Percentiles rank a stretch among this genome's conserved stretches.
Evolutionary conservation across 257 asterid species (phyloP).

Genomic region (Solanum piurae): DNA sequence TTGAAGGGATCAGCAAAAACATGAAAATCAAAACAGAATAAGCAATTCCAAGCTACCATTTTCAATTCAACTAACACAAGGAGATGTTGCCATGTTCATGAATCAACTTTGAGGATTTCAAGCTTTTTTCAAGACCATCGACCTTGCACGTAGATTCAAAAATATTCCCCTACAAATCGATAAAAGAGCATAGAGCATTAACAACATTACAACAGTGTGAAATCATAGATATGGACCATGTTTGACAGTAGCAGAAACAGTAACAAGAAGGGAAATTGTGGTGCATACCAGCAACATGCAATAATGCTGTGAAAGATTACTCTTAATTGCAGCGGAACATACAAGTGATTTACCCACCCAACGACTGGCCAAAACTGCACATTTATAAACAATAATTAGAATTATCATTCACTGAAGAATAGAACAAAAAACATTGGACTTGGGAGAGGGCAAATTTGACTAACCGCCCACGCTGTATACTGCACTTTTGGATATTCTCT

Average conservation of each 20-base stretch:
- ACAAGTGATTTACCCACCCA: conserved; percentile 83
- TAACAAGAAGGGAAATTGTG: not conserved
- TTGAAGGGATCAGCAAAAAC: not conserved
- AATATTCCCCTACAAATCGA: conserved; percentile 56
- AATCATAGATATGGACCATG: not conserved
- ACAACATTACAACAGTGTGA: not conserved
- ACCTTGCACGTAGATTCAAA: conserved; percentile 66
- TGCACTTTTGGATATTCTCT: conserved; percentile 82
- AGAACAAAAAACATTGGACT: not conserved
- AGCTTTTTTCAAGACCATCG: conserved; percentile 42
- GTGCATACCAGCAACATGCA: conserved; percentile 74
- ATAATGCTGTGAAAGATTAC: conserved; percentile 71
- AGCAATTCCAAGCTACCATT: not conserved
- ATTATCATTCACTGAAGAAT: not conserved
- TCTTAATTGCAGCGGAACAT: conserved; percentile 59
- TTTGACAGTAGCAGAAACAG: not conserved
- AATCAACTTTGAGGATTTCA: conserved; percentile 4
- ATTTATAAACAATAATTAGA: not conserved
- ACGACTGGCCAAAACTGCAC: conserved; percentile 96
- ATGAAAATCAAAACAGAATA: not conserved
- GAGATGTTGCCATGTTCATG: not conserved
- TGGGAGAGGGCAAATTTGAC: not conserved
- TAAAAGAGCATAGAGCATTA: not conserved
- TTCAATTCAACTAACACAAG: not conserved
- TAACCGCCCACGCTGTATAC: conserved; percentile 76